phyloP scores from a whole-genome alignment of 768 basidiomycete genomes.

The Podaxis sp. region DNA sequence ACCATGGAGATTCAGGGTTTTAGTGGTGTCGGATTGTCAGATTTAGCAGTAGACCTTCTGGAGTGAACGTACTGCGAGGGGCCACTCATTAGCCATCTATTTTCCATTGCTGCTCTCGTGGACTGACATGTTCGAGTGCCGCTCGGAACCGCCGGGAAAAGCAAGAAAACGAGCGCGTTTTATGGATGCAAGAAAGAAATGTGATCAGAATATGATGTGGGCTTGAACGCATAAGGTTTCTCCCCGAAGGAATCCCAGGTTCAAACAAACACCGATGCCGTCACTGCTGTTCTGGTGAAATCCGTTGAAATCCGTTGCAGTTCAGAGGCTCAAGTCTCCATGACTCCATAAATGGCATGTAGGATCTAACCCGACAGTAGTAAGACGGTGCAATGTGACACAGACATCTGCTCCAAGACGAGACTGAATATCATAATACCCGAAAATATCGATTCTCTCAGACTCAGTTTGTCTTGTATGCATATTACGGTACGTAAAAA shows the following conservation, averaged over 20 bases:
- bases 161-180: not conserved
- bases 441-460: not conserved
- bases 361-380: not conserved
- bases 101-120: not conserved
- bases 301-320: slow-evolving; percentile 21
- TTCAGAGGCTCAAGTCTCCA: not conserved
- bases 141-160: slow-evolving; percentile 1
- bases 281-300: slow-evolving; percentile 14
- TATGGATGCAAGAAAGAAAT: not conserved
- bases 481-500: not conserved
- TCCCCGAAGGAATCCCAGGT: slow-evolving; percentile 18
- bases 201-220: slow-evolving; percentile 6
- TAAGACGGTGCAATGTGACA: not conserved
- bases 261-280: slow-evolving; percentile 22
- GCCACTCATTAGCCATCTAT: not conserved
- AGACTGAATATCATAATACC: not conserved
- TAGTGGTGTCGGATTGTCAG: not conserved
- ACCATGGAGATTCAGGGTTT: not conserved
- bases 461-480: not conserved
- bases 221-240: slow-evolving; percentile 1
- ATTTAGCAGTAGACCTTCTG: not conserved
- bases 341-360: not conserved
- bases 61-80: not conserved
- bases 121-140: not conserved
- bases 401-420: not conserved